Conservation (phyloP, 2,329 filamentous ascomycete genomes). For the Cercospora beticola region DNA sequence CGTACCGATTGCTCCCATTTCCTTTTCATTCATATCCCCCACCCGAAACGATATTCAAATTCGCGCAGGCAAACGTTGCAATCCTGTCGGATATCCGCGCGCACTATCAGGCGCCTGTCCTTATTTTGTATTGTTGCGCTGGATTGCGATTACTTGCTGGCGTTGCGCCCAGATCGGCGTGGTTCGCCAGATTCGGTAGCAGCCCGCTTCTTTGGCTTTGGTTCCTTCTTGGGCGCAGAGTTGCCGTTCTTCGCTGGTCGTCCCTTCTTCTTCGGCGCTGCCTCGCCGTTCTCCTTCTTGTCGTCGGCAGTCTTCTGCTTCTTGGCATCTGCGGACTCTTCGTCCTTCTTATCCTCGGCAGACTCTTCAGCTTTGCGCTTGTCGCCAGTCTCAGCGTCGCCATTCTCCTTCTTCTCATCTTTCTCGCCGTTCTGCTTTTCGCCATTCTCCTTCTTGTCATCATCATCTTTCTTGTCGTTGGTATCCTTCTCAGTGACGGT, state of each 20-base stretch:
- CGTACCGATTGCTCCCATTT: not conserved
- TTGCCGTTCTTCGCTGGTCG: constrained; percentile 43
- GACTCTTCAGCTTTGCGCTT: constrained; percentile 36
- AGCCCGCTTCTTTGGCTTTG: constrained; percentile 49
- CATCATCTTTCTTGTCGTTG: constrained; percentile 30
- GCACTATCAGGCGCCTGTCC: not conserved
- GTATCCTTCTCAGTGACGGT: constrained; percentile 24
- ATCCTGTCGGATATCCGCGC: not conserved
- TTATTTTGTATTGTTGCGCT: not conserved
- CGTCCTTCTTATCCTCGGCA: constrained; percentile 37
- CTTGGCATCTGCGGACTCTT: constrained; percentile 37
- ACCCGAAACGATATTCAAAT: not conserved
- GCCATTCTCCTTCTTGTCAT: constrained; percentile 38
- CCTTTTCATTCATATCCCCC: not conserved
- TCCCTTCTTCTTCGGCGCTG: constrained; percentile 44
- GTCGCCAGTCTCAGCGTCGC: constrained; percentile 33
- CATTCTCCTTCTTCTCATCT: constrained; percentile 32
- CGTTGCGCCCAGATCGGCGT: constrained; percentile 47
- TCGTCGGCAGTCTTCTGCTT: constrained; percentile 35
- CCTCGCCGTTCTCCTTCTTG: constrained; percentile 37
- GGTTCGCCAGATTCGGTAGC: constrained; percentile 51
- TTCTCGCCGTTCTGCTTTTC: constrained; percentile 38
- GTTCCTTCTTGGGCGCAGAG: constrained; percentile 39
- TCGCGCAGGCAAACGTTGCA: not conserved
- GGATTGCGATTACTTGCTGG: constrained; percentile 22